Conservation (phyloP, 2,329 filamentous ascomycete species). For the Fusarium subtropicale region DNA sequence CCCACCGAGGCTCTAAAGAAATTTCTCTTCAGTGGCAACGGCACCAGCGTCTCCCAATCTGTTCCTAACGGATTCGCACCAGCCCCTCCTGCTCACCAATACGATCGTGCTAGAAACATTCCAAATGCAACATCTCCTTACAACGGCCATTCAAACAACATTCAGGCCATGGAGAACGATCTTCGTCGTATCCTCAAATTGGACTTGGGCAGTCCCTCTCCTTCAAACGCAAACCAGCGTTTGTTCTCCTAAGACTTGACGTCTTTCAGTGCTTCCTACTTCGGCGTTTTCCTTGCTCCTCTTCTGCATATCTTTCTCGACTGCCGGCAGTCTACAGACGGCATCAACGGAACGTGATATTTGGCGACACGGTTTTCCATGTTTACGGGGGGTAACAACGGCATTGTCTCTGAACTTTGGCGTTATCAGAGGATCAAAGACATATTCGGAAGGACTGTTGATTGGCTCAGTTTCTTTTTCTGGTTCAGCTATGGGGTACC, state of each 20-base stretch:
- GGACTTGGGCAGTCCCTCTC: slow-evolving; percentile 47
- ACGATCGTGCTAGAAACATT: slow-evolving; percentile 14
- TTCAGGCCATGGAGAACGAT: slow-evolving; percentile 65
- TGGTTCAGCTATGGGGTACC: slow-evolving; percentile 35
- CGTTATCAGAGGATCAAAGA: slow-evolving; percentile 38
- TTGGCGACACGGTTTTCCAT: slow-evolving; percentile 30
- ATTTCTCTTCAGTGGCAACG: slow-evolving; percentile 63
- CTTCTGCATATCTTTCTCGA: slow-evolving; percentile 43
- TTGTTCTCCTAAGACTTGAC: slow-evolving; percentile 43
- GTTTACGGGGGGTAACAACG: slow-evolving; percentile 8
- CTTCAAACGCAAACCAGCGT: slow-evolving; percentile 40
- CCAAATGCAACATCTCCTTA: slow-evolving; percentile 18
- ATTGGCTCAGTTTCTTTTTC: slow-evolving; percentile 35
- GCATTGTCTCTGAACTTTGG: slow-evolving; percentile 39
- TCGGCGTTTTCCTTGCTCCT: slow-evolving; percentile 34
- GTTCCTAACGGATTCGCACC: slow-evolving; percentile 38
- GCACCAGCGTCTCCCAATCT: slow-evolving; percentile 31
- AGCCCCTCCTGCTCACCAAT: slow-evolving; percentile 29
- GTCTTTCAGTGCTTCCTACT: slow-evolving; percentile 30
- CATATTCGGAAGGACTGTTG: slow-evolving; percentile 33
- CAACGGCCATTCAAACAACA: slow-evolving; percentile 42
- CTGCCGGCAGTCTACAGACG: slow-evolving; percentile 37
- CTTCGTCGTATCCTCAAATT: slow-evolving; percentile 66
- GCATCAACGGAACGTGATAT: slow-evolving; percentile 39
- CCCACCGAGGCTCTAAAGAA: slow-evolving; percentile 66